Conservation (phyloP, 257 asterid genomes). For the Solanum stenotomum region DNA sequence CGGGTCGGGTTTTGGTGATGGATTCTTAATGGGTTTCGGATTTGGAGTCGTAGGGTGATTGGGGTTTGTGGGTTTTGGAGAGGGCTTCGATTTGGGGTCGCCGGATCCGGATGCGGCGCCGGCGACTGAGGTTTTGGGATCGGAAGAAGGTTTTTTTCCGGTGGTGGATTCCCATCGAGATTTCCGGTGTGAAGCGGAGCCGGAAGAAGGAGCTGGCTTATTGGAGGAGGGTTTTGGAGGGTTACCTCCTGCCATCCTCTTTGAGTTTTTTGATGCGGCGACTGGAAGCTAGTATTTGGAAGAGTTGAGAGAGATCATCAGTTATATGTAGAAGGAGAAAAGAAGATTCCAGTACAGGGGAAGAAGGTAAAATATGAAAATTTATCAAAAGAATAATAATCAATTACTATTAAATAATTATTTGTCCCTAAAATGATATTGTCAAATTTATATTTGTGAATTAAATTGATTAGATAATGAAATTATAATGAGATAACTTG, state of each 20-base stretch:
- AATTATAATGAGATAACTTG: neutral
- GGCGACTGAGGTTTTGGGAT: neutral
- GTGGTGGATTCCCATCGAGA: conserved; percentile 40
- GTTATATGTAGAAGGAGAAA: neutral
- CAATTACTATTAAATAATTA: too few species aligned
- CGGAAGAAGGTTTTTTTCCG: neutral
- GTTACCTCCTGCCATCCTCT: conserved; percentile 29
- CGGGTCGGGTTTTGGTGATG: conserved; percentile 16
- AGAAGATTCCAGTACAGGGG: neutral
- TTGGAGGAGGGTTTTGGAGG: conserved; percentile 14
- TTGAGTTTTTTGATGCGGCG: neutral
- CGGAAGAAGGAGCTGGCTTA: conserved; percentile 14
- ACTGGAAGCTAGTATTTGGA: neutral
- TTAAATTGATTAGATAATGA: neutral
- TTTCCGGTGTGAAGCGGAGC: conserved; percentile 29
- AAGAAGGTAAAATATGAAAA: neutral
- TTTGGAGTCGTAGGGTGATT: conserved; percentile 25
- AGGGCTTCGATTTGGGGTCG: conserved; percentile 29
- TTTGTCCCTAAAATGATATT: neutral
- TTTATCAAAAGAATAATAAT: too few species aligned
- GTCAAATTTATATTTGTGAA: neutral
- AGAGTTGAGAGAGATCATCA: neutral
- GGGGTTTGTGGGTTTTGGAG: conserved; percentile 24
- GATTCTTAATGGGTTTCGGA: conserved; percentile 18
- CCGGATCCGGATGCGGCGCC: conserved; percentile 5